phyloP scores from a whole-genome alignment of 495 filamentous ascomycete genomes.

The Filosporella fistucella region DNA sequence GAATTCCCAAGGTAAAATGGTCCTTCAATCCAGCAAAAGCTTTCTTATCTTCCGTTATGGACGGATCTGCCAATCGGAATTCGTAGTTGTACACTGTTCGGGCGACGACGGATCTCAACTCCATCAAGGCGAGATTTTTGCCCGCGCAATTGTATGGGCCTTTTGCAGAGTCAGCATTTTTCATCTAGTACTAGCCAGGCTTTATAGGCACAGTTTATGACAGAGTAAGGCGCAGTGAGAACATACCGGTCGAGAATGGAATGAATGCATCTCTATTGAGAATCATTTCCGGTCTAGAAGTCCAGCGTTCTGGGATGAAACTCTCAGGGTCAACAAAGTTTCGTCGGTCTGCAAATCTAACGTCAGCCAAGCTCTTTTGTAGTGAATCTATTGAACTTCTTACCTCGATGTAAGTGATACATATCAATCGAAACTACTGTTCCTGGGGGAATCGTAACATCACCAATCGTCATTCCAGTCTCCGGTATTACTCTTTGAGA shows the following conservation, averaged over 20 bases:
- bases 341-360: neutral
- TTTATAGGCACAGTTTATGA: too few species aligned
- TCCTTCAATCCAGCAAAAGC: constrained; percentile 2
- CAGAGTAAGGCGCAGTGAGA: too few species aligned
- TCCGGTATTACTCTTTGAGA: neutral
- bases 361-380: neutral
- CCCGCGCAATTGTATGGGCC: constrained; percentile 37
- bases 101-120: constrained; percentile 29
- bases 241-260: constrained; percentile 42
- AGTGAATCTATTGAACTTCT: neutral
- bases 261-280: constrained; percentile 38
- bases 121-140: constrained; percentile 43
- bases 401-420: neutral
- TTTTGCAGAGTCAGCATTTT: too few species aligned
- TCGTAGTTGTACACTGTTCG: constrained; percentile 1
- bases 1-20: constrained; percentile 2
- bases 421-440: neutral
- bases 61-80: neutral
- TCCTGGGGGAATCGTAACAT: neutral
- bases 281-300: constrained; percentile 35
- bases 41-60: neutral
- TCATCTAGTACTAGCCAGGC: too few species aligned
- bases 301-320: constrained; percentile 7
- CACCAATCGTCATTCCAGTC: neutral
- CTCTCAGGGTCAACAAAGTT: neutral